phyloP scores from a whole-genome alignment of 352 stramenopile species.

The Phytopythium montanum region DNA sequence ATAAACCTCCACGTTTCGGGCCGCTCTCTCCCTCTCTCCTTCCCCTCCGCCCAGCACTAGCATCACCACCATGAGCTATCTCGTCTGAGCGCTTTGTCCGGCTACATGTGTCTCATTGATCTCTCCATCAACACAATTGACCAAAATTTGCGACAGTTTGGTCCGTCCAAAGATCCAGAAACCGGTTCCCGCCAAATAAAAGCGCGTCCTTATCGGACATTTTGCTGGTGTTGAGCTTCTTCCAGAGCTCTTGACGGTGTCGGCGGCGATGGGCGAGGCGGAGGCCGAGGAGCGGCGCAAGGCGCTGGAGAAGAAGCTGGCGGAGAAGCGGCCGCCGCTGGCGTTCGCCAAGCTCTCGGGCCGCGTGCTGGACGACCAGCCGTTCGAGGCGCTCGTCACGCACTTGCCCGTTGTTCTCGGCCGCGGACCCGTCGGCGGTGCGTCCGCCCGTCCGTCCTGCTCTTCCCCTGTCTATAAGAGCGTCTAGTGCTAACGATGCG shows the following conservation, averaged over 20 bases:
- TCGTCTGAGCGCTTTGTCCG: too few relatives aligned
- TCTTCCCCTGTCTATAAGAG: neutral
- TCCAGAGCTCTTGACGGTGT: neutral
- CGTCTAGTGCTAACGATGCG: neutral
- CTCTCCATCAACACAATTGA: too few relatives aligned
- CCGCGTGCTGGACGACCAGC: constrained; percentile 47
- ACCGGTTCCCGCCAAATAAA: too few relatives aligned
- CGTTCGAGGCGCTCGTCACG: constrained; percentile 77
- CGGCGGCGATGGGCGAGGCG: constrained; percentile 11
- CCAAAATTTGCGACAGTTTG: too few relatives aligned
- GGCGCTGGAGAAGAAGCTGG: constrained; percentile 73
- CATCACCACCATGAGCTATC: neutral
- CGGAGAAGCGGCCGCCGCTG: constrained; percentile 69
- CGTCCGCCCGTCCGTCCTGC: neutral
- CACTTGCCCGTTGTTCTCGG: constrained; percentile 72
- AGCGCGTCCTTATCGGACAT: too few relatives aligned
- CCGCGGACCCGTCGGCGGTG: constrained; percentile 43
- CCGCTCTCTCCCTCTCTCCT: neutral
- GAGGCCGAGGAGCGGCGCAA: constrained; percentile 66
- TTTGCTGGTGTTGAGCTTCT: too few relatives aligned
- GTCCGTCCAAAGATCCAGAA: too few relatives aligned
- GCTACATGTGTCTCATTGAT: neutral
- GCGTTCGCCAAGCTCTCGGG: constrained; percentile 78
- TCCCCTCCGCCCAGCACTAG: neutral
- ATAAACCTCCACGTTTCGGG: neutral